Percentiles rank a stretch among this genome's conserved stretches.
Conservation (phyloP, 768 basidiomycete species). For the Cystofilobasidium bisporidii region DNA sequence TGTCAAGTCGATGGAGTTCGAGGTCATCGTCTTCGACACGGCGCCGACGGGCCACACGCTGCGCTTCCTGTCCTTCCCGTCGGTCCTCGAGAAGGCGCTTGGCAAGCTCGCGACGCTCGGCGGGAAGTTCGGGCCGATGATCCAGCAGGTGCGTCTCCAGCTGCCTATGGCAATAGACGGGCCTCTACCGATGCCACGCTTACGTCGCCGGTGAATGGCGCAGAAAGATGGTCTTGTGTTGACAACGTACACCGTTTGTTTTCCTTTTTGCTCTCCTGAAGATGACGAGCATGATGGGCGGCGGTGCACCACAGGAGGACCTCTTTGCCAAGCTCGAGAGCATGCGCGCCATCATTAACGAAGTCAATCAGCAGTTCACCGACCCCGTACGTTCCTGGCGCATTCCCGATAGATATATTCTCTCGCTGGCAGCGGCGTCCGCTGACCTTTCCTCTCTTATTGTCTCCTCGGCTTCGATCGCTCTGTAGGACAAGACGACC, state of each 20-base stretch:
- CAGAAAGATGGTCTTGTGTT: no score
- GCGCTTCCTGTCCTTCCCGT: slow-evolving; percentile 97
- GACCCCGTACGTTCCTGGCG: slow-evolving; percentile 61
- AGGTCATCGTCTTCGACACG: slow-evolving; percentile 99
- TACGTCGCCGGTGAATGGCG: no score
- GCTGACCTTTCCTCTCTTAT: neutral
- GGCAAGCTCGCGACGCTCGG: slow-evolving; percentile 90
- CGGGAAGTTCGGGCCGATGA: slow-evolving; percentile 93
- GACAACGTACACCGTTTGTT: no score
- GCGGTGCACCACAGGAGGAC: slow-evolving; percentile 81
- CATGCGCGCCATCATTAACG: slow-evolving; percentile 93
- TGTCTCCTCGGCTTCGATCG: neutral
- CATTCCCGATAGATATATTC: neutral
- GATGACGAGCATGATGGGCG: slow-evolving; percentile 83
- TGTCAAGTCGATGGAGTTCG: slow-evolving; percentile 99
- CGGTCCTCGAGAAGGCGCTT: slow-evolving; percentile 90
- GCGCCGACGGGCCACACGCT: slow-evolving; percentile 98
- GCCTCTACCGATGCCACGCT: no score
- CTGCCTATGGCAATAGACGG: no score
- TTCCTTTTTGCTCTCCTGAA: slow-evolving; percentile 38
- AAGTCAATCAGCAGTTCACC: slow-evolving; percentile 98
- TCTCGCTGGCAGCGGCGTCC: no score
- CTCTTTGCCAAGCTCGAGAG: slow-evolving; percentile 97
- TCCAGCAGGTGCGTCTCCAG: slow-evolving; percentile 55
- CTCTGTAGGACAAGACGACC: slow-evolving; percentile 81